A percentile compares a stretch with the other conserved stretches of the same genome.
These are phyloP conservation scores for Diddensiella santjacobensis DNA, from an alignment of 805 yeast genomes.

Conservation along the genomic window DNA sequence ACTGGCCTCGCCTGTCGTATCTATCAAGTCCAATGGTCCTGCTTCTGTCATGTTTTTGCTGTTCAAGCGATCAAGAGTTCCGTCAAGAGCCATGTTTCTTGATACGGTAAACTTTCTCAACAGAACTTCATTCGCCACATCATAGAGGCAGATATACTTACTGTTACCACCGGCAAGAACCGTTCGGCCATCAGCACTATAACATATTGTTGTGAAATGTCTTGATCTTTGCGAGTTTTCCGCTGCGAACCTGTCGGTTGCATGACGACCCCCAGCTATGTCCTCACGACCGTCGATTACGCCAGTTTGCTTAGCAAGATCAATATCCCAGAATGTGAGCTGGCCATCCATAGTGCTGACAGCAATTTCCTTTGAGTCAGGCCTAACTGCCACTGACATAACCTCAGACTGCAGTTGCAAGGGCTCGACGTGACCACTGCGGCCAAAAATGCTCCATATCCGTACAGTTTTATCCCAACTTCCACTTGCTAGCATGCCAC, in stretches of 20 bases:
- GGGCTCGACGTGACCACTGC: slow-evolving; percentile 87
- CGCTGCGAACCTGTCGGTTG: slow-evolving; percentile 77
- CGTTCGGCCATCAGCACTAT: slow-evolving; percentile 84
- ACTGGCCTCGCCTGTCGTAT: slow-evolving; percentile 78
- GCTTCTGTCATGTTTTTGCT: slow-evolving; percentile 83
- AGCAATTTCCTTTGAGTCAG: slow-evolving; percentile 89
- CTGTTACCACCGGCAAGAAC: slow-evolving; percentile 92
- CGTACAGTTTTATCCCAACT: slow-evolving; percentile 96
- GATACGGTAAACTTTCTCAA: slow-evolving; percentile 81
- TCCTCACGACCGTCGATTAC: slow-evolving; percentile 83
- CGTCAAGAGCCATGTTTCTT: slow-evolving; percentile 84
- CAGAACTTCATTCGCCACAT: slow-evolving; percentile 81
- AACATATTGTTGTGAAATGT: slow-evolving; percentile 73
- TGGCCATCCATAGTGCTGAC: slow-evolving; percentile 88
- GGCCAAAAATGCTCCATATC: slow-evolving; percentile 86
- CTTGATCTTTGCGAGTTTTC: slow-evolving; percentile 80
- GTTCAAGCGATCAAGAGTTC: slow-evolving; percentile 75
- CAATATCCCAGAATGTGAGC: slow-evolving; percentile 77
- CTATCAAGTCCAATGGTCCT: slow-evolving; percentile 78
- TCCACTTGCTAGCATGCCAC: slow-evolving; percentile 75
- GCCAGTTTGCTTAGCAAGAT: slow-evolving; percentile 73
- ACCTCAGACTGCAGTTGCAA: slow-evolving; percentile 82
- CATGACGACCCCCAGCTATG: slow-evolving; percentile 78
- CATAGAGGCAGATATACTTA: slow-evolving; percentile 87
- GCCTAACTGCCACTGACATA: slow-evolving; percentile 75